Conservation (phyloP, 306 rosid species). For the Neltuma alba region DNA sequence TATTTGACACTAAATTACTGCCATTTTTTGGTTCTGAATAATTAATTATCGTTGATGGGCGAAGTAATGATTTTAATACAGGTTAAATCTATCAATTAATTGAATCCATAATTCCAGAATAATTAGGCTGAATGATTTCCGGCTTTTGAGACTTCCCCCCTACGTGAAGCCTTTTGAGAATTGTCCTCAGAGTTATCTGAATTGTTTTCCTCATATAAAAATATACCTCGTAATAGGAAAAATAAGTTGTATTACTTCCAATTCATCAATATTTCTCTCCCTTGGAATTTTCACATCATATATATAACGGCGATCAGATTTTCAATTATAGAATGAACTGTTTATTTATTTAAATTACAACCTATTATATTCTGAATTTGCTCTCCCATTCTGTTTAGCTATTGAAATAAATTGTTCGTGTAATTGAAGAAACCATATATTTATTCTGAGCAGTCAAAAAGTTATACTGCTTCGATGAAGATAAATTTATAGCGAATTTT, state of each 20-base stretch:
- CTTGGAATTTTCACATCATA: neutral
- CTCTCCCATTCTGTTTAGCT: too few species aligned
- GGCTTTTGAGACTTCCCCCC: neutral
- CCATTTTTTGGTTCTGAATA: neutral
- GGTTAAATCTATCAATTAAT: too few species aligned
- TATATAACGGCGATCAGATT: neutral
- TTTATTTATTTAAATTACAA: neutral
- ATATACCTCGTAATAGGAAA: neutral
- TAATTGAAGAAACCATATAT: neutral
- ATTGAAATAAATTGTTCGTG: neutral
- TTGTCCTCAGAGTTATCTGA: too few species aligned
- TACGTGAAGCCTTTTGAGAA: neutral
- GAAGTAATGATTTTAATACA: neutral
- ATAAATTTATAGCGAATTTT: neutral
- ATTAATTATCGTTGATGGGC: neutral
- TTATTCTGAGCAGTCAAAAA: neutral
- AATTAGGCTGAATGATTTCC: neutral
- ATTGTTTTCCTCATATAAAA: neutral
- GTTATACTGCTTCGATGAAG: neutral
- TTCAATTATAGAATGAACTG: neutral
- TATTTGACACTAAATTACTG: neutral
- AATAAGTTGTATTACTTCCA: neutral
- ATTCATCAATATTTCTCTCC: neutral
- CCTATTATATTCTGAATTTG: neutral
- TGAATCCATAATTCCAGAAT: neutral